Base-by-base conservation (phyloP, 2,329 filamentous ascomycete genomes). In the Trichoderma simmonsii region DNA sequence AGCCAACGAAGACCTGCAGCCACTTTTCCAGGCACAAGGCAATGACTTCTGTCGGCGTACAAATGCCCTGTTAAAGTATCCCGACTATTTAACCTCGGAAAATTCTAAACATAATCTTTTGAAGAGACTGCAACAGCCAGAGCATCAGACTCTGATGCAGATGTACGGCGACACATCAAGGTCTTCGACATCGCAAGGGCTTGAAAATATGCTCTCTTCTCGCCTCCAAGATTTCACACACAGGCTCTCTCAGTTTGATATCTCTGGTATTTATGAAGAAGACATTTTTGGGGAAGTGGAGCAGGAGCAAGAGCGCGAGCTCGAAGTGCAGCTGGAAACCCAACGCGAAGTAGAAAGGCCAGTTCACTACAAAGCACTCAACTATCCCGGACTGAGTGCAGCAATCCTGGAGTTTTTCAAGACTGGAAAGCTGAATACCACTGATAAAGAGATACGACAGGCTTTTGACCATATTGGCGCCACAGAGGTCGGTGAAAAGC, bases 1-100 rank as follows among this genome's bases (percentile, higher is more conserved):
- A 8, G 84, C 80, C 0, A 90, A 88, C 24, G 88, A 91, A 72
- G 86, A 91, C 36, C 77, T 92, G 0, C 86, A 87, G 62, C 83
- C 86, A 0, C 81, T 93, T 0, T 89, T 90, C 73, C 82, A 85
- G 3, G 82, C 89, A 0, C 90, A 93, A 76, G 89, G 90, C 0
- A 77, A 81, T 0, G 88, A 92, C 73, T 92, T 88, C 73, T 89
- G 89, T 72, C 83, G 83, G 0, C 85, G 89, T 1, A 84, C 81
- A 0, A 83, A 91, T 65, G 87, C 88, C 0, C 77, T 81, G 0
- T 75, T 81, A 26, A 79, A 83, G 1, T 78, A 88, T 72, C 77
- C 82, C 0, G 74, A 85, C 0, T 86, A 84, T 18, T 74, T 88
- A 0, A 71, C 73, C 0, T 77, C 85, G 2, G 15, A 68, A 0